Evolutionary conservation across 2,329 filamentous ascomycete genomes (phyloP), one percentile per base, ranked within the genome.

Genomic region (Aspergillus piperis): DNA sequence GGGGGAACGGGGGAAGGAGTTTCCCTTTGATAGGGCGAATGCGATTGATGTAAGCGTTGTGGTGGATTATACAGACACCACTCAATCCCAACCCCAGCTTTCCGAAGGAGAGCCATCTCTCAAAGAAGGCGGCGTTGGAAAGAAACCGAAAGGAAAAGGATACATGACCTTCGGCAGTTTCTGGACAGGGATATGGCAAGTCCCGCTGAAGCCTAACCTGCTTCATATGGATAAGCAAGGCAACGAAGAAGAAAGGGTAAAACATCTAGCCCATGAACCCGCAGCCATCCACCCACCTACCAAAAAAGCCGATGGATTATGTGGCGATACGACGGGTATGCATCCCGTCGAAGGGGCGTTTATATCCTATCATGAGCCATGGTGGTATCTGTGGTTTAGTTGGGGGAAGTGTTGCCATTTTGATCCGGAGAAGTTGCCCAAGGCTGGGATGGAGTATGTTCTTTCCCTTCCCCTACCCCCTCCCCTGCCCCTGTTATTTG

Each of bases 161-260:
- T 81, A 81, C 60, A 73, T 88, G 67, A 84, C 80, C 54, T 91
- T 89, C 62, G 89, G 88, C 47, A 88, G 85, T 47, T 91, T 89
- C 79, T 91, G 88, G 87, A 75, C 77, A 5, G 84, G 87, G 64
- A 81, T 90, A 63, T 89, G 85, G 78, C 84, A 87, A 69, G 83
- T 86, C 1, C 73, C 78, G 38, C 80, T 90, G 61, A 62, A 60
- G 8, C 39, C 64, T 2, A 68, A 72, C 44, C 55, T 54, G 4
- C 38, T 54, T 7, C 13, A 6, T 5, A 44, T 15, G 73, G 8
- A 47, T 70, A 1, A 54, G 63, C 1, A 58, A 56, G 8, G 67
- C 62, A 15, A 68, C 61, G 65, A 72, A 52, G 11, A 36, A 15
- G 0, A 0, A 36, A 36, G 32, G 0, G 68, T 68, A 3, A 62